Conservation (phyloP, 225 moss, liverwort and hornwort species). For the Pseudisothecium myosuroides region DNA sequence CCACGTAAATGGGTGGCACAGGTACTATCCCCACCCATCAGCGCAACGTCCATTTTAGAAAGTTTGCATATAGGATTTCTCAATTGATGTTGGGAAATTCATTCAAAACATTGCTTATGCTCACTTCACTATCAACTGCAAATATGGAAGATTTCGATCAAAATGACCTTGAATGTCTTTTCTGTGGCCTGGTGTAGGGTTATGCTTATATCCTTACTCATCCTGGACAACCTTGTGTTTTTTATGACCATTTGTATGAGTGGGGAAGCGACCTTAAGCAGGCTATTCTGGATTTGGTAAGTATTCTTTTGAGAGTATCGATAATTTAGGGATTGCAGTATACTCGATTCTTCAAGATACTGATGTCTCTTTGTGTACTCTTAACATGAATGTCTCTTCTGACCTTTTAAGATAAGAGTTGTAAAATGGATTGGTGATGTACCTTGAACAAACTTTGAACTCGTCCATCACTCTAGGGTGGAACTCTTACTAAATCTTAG, state of each 20-base stretch:
- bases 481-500: background rate
- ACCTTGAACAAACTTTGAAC: background rate
- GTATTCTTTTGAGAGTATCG: background rate
- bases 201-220: constrained; percentile 93
- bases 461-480: background rate
- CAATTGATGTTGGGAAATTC: background rate
- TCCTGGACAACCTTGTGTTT: constrained; percentile 85
- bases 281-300: constrained; percentile 63
- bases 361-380: background rate
- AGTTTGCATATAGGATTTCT: background rate
- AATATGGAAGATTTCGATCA: background rate
- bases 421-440: background rate
- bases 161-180: background rate
- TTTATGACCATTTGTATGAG: constrained; percentile 89
- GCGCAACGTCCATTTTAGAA: background rate
- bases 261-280: constrained; percentile 54
- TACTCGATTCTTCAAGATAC: background rate
- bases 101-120: background rate
- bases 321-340: background rate
- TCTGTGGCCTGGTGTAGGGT: constrained; percentile 32
- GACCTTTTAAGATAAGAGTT: background rate
- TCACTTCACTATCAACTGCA: background rate
- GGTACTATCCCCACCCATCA: constrained; percentile 23
- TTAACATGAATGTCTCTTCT: background rate
- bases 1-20: constrained; percentile 56